A percentile compares a stretch with the other conserved stretches of the same genome.
phyloP scores from a whole-genome alignment of 2,329 filamentous ascomycete species.

The Mycosphaerella arachidis region DNA sequence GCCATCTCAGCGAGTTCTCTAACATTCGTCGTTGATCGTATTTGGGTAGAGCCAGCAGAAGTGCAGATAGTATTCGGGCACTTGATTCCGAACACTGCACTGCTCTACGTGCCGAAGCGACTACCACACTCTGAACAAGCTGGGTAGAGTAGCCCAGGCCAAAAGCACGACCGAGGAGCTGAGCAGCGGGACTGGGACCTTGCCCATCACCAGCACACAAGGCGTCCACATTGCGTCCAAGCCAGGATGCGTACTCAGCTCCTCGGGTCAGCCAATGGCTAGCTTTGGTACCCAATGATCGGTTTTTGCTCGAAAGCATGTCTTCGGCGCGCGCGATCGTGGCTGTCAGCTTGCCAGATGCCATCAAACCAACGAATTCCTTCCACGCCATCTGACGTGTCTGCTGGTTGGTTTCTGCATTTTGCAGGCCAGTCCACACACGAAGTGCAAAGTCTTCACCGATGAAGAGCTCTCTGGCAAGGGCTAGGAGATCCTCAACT shows the following conservation, averaged over 20 bases:
- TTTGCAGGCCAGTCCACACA: constrained; percentile 45
- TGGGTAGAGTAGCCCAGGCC: constrained; percentile 61
- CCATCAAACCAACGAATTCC: constrained; percentile 56
- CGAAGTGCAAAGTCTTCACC: constrained; percentile 39
- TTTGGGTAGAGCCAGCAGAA: constrained; percentile 12
- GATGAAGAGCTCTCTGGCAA: constrained; percentile 43
- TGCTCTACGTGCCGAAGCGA: background rate
- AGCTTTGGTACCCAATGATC: constrained; percentile 37
- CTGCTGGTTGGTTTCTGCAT: constrained; percentile 37
- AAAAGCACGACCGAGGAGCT: constrained; percentile 56
- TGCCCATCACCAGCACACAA: constrained; percentile 1
- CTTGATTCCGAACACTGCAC: background rate
- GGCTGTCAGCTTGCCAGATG: constrained; percentile 57
- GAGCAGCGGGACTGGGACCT: constrained; percentile 31
- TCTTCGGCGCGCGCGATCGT: constrained; percentile 57
- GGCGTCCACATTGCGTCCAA: constrained; percentile 59
- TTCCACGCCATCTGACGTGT: constrained; percentile 58
- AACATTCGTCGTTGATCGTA: constrained; percentile 41
- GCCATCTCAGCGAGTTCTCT: constrained; percentile 32
- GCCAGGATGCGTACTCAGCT: constrained; percentile 63
- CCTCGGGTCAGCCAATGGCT: constrained; percentile 63
- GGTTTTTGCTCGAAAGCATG: constrained; percentile 35
- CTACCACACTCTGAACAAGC: constrained; percentile 16
- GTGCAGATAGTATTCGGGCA: background rate
- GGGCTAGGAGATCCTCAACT: constrained; percentile 38